Evolutionary conservation across 768 basidiomycete genomes (phyloP).

Genomic region (Phanerochaete carnosa): DNA sequence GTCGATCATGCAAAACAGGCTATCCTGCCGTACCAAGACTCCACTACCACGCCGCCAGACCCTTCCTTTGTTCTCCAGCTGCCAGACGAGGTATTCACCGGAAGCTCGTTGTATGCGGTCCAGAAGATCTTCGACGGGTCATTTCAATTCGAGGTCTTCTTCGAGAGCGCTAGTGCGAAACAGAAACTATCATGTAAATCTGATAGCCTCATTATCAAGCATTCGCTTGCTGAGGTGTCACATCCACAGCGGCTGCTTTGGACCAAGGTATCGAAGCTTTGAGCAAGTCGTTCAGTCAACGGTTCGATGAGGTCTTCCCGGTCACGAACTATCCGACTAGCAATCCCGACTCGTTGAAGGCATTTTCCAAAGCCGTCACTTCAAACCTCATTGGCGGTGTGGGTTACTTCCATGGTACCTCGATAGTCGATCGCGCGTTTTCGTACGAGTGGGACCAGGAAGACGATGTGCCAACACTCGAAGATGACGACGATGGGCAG

Average conservation of each 20-base stretch:
- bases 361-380: slow-evolving; percentile 86
- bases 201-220: background rate
- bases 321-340: slow-evolving; percentile 49
- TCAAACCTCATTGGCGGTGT: slow-evolving; percentile 91
- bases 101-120: slow-evolving; percentile 80
- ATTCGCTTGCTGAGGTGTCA: background rate
- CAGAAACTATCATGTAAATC: slow-evolving; percentile 61
- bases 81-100: slow-evolving; percentile 66
- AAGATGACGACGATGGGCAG: slow-evolving; percentile 40
- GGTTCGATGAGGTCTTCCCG: slow-evolving; percentile 72
- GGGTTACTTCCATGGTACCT: slow-evolving; percentile 92
- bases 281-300: slow-evolving; percentile 53
- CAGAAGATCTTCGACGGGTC: slow-evolving; percentile 83
- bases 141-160: slow-evolving; percentile 89
- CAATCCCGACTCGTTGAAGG: slow-evolving; percentile 46
- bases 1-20: slow-evolving; percentile 53
- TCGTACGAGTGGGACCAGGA: slow-evolving; percentile 90
- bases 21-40: slow-evolving; percentile 52
- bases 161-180: slow-evolving; percentile 69
- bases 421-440: slow-evolving; percentile 81
- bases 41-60: slow-evolving; percentile 54
- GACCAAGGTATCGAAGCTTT: slow-evolving; percentile 71
- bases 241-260: slow-evolving; percentile 49
- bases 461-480: slow-evolving; percentile 39
- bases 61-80: slow-evolving; percentile 78